Evolutionary conservation across 805 yeast species (phyloP).

Genomic region (Yarrowia alimentaria): DNA sequence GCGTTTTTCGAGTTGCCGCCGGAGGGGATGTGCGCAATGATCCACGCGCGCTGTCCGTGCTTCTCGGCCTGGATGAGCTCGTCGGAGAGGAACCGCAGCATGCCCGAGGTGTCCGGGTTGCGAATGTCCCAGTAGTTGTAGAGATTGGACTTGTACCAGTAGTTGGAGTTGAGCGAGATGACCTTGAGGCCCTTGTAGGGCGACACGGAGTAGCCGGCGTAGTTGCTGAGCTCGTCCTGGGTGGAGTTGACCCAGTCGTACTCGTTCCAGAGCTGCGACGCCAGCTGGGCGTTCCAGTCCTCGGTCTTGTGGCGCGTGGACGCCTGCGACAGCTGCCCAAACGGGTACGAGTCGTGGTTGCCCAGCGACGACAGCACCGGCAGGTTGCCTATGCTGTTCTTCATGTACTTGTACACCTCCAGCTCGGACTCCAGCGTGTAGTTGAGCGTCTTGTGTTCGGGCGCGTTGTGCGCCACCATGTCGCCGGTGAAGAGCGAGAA

Average conservation of each 20-base stretch:
- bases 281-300: slow-evolving; percentile 49
- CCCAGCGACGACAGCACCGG: slow-evolving; percentile 66
- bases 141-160: slow-evolving; percentile 63
- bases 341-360: slow-evolving; percentile 72
- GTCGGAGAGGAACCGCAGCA: slow-evolving; percentile 56
- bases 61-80: slow-evolving; percentile 61
- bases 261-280: slow-evolving; percentile 51
- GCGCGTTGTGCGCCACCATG: slow-evolving; percentile 60
- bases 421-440: slow-evolving; percentile 55
- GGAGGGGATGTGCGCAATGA: slow-evolving; percentile 65
- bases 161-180: slow-evolving; percentile 63
- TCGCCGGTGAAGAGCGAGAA: slow-evolving; percentile 73
- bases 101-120: slow-evolving; percentile 62
- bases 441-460: slow-evolving; percentile 48
- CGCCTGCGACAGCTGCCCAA: slow-evolving; percentile 63
- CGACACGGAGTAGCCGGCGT: slow-evolving; percentile 59
- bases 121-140: slow-evolving; percentile 49
- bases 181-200: slow-evolving; percentile 58
- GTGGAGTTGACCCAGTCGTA: slow-evolving; percentile 47
- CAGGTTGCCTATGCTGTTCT: slow-evolving; percentile 48
- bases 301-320: slow-evolving; percentile 45
- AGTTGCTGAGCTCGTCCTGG: slow-evolving; percentile 33
- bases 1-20: slow-evolving; percentile 53
- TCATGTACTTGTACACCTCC: slow-evolving; percentile 52
- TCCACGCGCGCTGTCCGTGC: slow-evolving; percentile 66